phyloP scores from a whole-genome alignment of 2,329 filamentous ascomycete genomes.

The Beauveria brongniartii region DNA sequence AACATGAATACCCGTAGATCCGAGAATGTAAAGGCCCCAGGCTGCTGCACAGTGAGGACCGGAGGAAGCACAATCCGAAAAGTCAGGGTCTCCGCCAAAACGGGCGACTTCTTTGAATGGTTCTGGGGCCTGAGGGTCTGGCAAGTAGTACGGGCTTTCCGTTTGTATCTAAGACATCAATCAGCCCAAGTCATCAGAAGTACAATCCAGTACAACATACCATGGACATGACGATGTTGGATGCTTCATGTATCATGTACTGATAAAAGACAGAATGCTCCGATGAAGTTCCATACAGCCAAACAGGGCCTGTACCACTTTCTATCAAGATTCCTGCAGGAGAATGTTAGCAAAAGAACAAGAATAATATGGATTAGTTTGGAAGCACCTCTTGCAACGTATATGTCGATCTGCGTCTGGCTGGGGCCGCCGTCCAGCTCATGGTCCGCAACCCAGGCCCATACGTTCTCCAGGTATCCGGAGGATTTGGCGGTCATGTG shows the following conservation, averaged over 20 bases:
- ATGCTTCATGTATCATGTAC: background rate
- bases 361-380: background rate
- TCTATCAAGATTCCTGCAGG: slow-evolving; percentile 2
- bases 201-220: background rate
- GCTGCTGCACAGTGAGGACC: slow-evolving; percentile 13
- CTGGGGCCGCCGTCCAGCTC: slow-evolving; percentile 21
- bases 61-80: slow-evolving; percentile 6
- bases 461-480: slow-evolving; percentile 19
- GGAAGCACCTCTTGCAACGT: slow-evolving; percentile 1
- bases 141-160: slow-evolving; percentile 1
- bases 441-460: slow-evolving; percentile 39
- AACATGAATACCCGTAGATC: slow-evolving; percentile 13
- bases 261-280: slow-evolving; percentile 5
- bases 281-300: background rate
- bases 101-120: background rate
- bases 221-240: slow-evolving; percentile 4
- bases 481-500: slow-evolving; percentile 23
- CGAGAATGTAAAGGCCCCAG: slow-evolving; percentile 14
- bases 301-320: background rate
- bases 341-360: background rate
- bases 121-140: background rate
- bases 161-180: slow-evolving; percentile 1
- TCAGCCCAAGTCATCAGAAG: background rate
- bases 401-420: slow-evolving; percentile 6
- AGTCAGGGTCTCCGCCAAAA: background rate